Percentiles rank a stretch among this genome's conserved stretches.
These are phyloP conservation scores for Pelagomonas calceolata DNA, from an alignment of 108 stramenopile species.

Conservation along the genomic window DNA sequence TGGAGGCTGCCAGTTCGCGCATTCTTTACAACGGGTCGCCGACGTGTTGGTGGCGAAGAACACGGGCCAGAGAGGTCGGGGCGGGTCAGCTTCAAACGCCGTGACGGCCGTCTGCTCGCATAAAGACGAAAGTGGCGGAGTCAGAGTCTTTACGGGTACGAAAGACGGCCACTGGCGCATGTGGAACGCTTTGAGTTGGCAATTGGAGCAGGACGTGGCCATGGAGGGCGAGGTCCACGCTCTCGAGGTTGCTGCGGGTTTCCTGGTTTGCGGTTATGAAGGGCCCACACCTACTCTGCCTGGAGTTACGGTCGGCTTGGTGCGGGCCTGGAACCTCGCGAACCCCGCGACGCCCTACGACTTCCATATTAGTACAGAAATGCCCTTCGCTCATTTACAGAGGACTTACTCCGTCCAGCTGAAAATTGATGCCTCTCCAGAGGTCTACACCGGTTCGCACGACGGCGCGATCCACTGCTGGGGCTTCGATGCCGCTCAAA, in stretches of 20 bases:
- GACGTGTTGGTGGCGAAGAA: not conserved
- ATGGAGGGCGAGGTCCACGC: not conserved
- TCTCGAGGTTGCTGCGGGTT: not conserved
- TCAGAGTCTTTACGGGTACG: not conserved
- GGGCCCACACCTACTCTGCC: not conserved
- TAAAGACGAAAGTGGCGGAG: not conserved
- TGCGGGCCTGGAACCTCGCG: not conserved
- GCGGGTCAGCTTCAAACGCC: no score
- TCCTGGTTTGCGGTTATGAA: not conserved
- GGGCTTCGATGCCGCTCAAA: not conserved
- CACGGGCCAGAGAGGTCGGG: no score
- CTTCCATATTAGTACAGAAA: not conserved
- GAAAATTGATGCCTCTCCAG: not conserved
- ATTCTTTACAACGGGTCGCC: not conserved
- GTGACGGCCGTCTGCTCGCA: no score
- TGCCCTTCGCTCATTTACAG: not conserved
- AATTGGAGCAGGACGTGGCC: not conserved
- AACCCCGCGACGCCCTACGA: not conserved
- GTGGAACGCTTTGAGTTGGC: not conserved
- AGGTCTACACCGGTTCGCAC: not conserved
- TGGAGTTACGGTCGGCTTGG: not conserved
- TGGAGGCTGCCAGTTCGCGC: not conserved
- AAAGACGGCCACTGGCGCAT: constrained; percentile 2
- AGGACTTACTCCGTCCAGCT: not conserved
- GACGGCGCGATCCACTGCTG: not conserved